These are phyloP conservation scores for Hypoxylon lenormandii DNA, from an alignment of 495 filamentous ascomycete species.

Conservation along the genomic window DNA sequence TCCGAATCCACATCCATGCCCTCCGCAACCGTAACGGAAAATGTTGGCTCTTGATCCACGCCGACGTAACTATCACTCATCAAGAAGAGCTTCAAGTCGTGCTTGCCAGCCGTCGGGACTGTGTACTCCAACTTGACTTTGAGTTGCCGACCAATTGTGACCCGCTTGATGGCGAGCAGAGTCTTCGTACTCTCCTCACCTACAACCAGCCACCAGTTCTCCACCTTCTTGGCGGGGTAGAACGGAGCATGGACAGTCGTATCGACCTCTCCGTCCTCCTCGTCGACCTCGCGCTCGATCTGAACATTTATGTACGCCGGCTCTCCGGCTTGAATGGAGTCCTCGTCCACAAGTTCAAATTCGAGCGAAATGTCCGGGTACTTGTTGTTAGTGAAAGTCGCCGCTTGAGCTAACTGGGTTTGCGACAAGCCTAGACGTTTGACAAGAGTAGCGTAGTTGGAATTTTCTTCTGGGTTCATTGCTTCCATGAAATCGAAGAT, in stretches of 20 bases:
- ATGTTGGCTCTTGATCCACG: conserved; percentile 93
- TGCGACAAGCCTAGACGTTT: conserved; percentile 82
- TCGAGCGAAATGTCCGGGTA: conserved; percentile 94
- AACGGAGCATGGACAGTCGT: conserved; percentile 93
- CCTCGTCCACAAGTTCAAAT: conserved; percentile 84
- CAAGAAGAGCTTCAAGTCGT: conserved; percentile 89
- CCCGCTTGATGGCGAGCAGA: conserved; percentile 90
- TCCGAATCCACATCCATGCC: conserved; percentile 95
- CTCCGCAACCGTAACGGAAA: conserved; percentile 85
- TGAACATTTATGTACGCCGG: conserved; percentile 86
- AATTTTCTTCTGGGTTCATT: conserved; percentile 93
- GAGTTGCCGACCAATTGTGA: conserved; percentile 83
- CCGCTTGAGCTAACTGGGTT: conserved; percentile 85
- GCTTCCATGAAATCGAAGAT: conserved; percentile 98
- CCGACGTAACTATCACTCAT: conserved; percentile 99
- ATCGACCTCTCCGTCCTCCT: conserved; percentile 75
- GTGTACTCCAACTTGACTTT: conserved; percentile 87
- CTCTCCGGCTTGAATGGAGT: conserved; percentile 79
- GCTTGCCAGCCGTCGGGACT: conserved; percentile 83
- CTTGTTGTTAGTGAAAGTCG: conserved; percentile 93
- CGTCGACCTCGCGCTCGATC: conserved; percentile 85
- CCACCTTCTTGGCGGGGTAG: conserved; percentile 91
- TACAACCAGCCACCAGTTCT: conserved; percentile 97
- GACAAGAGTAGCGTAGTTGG: conserved; percentile 78
- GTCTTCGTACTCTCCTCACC: conserved; percentile 88